Percentiles rank a stretch among this genome's conserved stretches.
phyloP scores from a whole-genome alignment of 1,284 basidiomycete genomes.

The Cutaneotrichosporon arboriforme region DNA sequence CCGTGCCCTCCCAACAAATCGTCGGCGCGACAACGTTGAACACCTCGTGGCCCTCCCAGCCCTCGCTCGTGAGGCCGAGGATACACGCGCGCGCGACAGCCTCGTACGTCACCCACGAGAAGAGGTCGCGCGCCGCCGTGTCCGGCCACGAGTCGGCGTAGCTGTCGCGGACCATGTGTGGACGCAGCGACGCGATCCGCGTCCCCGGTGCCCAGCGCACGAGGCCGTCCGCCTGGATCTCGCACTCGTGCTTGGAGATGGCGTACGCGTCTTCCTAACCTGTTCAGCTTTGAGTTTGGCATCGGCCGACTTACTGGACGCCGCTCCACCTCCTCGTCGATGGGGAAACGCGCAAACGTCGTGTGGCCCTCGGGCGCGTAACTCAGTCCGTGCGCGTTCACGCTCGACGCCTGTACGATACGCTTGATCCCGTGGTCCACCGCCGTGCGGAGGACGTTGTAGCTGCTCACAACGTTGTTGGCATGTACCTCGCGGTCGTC shows the following conservation, averaged over 20 bases:
- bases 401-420: conserved; percentile 44
- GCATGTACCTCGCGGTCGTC: conserved; percentile 41
- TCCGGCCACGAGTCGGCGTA: conserved; percentile 13
- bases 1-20: conserved; percentile 25
- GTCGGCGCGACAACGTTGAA: conserved; percentile 43
- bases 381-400: conserved; percentile 36
- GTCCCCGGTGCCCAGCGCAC: conserved; percentile 20
- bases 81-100: conserved; percentile 38
- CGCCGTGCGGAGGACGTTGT: conserved; percentile 44
- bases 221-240: conserved; percentile 42
- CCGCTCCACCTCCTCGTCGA: conserved; percentile 29
- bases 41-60: conserved; percentile 38
- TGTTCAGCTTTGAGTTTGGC: background rate
- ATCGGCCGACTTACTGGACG: conserved; percentile 31
- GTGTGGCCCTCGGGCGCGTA: conserved; percentile 28
- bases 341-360: conserved; percentile 30
- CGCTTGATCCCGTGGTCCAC: conserved; percentile 33
- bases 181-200: conserved; percentile 45
- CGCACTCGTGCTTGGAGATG: conserved; percentile 42
- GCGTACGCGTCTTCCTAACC: conserved; percentile 38
- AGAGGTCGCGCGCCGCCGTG: conserved; percentile 28
- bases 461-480: conserved; percentile 37
- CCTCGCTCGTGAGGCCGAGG: conserved; percentile 28
- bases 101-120: conserved; percentile 35
- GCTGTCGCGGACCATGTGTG: conserved; percentile 33